phyloP scores from a whole-genome alignment of 257 asterid genomes.

The Solanum dulcamara region DNA sequence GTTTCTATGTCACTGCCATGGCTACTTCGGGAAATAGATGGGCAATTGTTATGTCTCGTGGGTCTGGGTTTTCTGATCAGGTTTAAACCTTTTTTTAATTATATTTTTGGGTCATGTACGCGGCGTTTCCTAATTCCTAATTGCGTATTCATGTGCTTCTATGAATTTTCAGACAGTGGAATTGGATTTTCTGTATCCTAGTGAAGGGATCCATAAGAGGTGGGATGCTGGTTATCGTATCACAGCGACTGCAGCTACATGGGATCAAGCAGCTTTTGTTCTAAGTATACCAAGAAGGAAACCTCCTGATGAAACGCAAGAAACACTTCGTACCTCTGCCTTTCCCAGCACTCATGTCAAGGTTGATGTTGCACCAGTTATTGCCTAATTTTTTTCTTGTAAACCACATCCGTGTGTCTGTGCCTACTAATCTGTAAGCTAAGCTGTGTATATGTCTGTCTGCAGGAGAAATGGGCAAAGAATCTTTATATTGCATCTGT shows the following conservation, averaged over 20 bases:
- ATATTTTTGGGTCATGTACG: not conserved
- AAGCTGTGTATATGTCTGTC: not conserved
- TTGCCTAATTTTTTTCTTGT: not conserved
- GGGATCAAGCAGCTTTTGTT: slow-evolving; percentile 58
- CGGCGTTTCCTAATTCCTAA: not conserved
- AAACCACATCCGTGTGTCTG: not conserved
- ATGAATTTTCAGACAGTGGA: slow-evolving; percentile 44
- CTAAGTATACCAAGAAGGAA: slow-evolving; percentile 55
- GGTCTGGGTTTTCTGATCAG: slow-evolving; percentile 57
- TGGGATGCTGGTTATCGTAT: slow-evolving; percentile 68
- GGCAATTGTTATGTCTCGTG: slow-evolving; percentile 74
- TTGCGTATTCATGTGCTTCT: not conserved
- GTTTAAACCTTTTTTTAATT: slow-evolving; percentile 7
- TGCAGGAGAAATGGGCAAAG: slow-evolving; percentile 40
- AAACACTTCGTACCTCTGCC: slow-evolving; percentile 51
- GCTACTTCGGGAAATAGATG: slow-evolving; percentile 59
- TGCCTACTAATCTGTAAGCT: not conserved
- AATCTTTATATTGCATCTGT: slow-evolving; percentile 27
- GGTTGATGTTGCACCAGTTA: slow-evolving; percentile 19
- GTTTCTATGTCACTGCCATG: slow-evolving; percentile 61
- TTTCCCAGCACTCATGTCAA: slow-evolving; percentile 50
- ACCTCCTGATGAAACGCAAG: slow-evolving; percentile 41
- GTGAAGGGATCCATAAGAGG: slow-evolving; percentile 67
- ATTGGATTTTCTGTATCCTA: slow-evolving; percentile 64
- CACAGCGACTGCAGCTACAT: slow-evolving; percentile 56